phyloP scores from a whole-genome alignment of 139 green algal species.

The Trebouxia sp. region DNA sequence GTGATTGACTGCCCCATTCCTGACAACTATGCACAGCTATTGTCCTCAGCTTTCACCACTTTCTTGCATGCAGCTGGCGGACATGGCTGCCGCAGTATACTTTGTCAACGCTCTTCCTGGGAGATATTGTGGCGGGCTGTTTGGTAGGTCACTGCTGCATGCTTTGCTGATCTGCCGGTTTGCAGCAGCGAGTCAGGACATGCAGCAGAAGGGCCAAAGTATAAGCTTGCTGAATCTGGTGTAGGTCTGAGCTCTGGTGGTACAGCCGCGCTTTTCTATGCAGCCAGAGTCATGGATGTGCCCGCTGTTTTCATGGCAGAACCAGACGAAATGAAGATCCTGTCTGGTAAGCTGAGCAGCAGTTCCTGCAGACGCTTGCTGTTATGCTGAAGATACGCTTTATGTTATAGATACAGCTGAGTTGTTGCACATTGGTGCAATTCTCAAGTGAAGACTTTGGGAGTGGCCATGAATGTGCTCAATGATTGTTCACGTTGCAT shows the following conservation, averaged over 20 bases:
- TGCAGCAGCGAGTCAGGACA: no score
- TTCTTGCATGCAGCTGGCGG: not conserved
- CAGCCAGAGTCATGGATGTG: not conserved
- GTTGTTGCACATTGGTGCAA: no score
- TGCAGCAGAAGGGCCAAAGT: not conserved
- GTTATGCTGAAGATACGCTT: no score
- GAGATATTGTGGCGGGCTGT: not conserved
- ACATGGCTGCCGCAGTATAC: not conserved
- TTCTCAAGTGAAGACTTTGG: no score
- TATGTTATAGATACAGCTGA: no score
- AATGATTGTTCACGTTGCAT: no score
- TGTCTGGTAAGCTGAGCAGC: slow-evolving; percentile 6
- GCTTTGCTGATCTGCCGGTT: no score
- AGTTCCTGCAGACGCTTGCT: no score
- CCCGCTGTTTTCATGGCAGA: not conserved
- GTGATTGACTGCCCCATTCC: not conserved
- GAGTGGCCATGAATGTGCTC: no score
- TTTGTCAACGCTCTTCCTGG: not conserved
- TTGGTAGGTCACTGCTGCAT: not conserved
- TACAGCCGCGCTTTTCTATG: not conserved
- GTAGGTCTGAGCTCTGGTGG: not conserved
- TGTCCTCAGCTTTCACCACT: no score
- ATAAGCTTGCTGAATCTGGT: not conserved
- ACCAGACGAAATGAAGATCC: not conserved
- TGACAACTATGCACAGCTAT: no score